Evolutionary conservation across 202 grass and related monocot genomes (phyloP).

Genomic region (Panicum virgatum): DNA sequence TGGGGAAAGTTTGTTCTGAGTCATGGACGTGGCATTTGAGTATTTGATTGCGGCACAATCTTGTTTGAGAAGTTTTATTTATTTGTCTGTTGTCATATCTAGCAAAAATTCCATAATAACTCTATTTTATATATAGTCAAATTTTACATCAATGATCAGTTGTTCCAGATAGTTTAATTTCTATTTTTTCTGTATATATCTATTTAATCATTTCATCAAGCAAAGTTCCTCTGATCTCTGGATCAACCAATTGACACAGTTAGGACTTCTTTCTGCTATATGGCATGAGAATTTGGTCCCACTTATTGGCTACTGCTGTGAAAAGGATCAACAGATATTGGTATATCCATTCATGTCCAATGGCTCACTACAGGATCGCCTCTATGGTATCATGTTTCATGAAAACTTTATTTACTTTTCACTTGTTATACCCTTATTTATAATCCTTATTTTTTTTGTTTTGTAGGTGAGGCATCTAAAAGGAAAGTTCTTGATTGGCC

Average conservation of each 20-base stretch:
- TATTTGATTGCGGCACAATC: background rate
- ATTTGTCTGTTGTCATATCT: background rate
- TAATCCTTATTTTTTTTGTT: background rate
- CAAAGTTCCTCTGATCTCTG: constrained; percentile 33
- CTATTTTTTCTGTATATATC: constrained; percentile 5
- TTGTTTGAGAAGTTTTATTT: constrained; percentile 3
- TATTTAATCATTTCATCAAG: background rate
- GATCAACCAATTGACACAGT: constrained; percentile 45
- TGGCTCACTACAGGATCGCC: constrained; percentile 75
- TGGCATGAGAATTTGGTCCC: constrained; percentile 74
- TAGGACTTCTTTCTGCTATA: constrained; percentile 68
- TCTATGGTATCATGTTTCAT: constrained; percentile 54
- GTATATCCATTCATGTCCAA: constrained; percentile 87
- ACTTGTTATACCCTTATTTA: constrained; percentile 12
- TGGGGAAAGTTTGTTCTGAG: background rate
- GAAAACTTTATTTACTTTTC: constrained; percentile 18
- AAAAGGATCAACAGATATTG: constrained; percentile 85
- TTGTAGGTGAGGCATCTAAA: constrained; percentile 71
- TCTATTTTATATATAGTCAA: background rate
- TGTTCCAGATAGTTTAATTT: constrained; percentile 19
- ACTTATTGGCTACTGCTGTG: constrained; percentile 78
- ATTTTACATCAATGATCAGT: background rate
- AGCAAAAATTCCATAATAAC: constrained; percentile 16
- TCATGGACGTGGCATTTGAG: background rate
- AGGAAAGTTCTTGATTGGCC: constrained; percentile 81